Evolutionary conservation across 2,329 filamentous ascomycete species (phyloP).

Genomic region (Fusarium papillatum): DNA sequence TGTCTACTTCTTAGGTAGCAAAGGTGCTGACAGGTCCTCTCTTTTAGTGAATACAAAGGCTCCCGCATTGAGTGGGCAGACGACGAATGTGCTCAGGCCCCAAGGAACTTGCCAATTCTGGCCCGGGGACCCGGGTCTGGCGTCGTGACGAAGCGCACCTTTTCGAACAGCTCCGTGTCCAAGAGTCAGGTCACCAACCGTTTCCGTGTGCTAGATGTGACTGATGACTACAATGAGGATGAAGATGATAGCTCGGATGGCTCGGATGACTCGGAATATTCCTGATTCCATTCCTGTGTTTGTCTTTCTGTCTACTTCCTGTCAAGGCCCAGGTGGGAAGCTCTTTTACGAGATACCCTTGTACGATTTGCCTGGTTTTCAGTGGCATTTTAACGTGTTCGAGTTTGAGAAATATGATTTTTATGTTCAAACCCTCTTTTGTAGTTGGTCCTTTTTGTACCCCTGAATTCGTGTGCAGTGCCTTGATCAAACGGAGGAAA

Average conservation of each 20-base stretch:
- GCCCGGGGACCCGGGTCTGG: not conserved
- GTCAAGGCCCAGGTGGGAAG: not conserved
- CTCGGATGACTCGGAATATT: conserved; percentile 39
- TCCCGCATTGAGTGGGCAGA: conserved; percentile 78
- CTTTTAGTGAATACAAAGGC: conserved; percentile 74
- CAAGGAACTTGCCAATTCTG: conserved; percentile 47
- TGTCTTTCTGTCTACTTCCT: not conserved
- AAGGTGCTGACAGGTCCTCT: conserved; percentile 42
- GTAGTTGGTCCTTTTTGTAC: not conserved
- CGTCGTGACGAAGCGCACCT: not conserved
- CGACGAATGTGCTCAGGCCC: conserved; percentile 79
- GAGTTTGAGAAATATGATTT: not conserved
- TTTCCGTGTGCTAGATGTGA: conserved; percentile 70
- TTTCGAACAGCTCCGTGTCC: not conserved
- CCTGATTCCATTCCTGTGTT: conserved; percentile 4
- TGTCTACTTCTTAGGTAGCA: not conserved
- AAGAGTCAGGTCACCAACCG: conserved; percentile 65
- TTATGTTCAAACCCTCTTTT: not conserved
- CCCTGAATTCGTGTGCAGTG: not conserved
- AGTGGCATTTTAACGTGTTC: not conserved
- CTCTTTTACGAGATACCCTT: not conserved
- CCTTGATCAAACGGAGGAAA: not conserved
- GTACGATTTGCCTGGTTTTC: not conserved
- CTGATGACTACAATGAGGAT: conserved; percentile 52
- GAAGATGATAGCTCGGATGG: conserved; percentile 49